phyloP scores from a whole-genome alignment of 2,329 filamentous ascomycete species.

The Colletotrichum musicola region DNA sequence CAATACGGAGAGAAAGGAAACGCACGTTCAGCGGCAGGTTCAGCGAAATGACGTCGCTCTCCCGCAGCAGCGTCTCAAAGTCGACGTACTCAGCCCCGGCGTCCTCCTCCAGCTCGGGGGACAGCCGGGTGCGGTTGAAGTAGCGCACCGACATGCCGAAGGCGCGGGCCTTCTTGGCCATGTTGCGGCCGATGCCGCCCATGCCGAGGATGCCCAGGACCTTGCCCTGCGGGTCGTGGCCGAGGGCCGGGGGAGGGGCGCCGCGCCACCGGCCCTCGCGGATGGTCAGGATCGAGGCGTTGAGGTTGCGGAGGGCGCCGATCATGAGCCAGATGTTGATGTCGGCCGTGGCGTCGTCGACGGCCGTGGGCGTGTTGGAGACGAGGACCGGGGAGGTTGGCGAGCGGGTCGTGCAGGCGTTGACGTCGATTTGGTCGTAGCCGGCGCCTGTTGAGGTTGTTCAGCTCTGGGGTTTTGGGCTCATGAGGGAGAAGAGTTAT shows the following conservation, averaged over 20 bases:
- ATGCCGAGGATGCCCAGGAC: slow-evolving; percentile 85
- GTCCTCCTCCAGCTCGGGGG: slow-evolving; percentile 63
- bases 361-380: slow-evolving; percentile 84
- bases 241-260: slow-evolving; percentile 66
- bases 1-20: no score
- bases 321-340: slow-evolving; percentile 84
- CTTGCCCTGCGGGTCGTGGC: slow-evolving; percentile 85
- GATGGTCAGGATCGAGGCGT: slow-evolving; percentile 73
- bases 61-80: slow-evolving; percentile 78
- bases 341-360: slow-evolving; percentile 88
- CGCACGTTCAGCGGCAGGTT: slow-evolving; percentile 86
- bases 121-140: slow-evolving; percentile 76
- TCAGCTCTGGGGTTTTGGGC: neutral
- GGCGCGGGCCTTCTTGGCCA: slow-evolving; percentile 78
- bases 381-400: slow-evolving; percentile 68
- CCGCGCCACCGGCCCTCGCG: slow-evolving; percentile 78
- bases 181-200: slow-evolving; percentile 85
- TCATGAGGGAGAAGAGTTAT: no score
- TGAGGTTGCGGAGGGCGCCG: slow-evolving; percentile 82
- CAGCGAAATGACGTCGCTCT: slow-evolving; percentile 82
- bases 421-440: slow-evolving; percentile 85
- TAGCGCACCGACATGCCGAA: slow-evolving; percentile 85
- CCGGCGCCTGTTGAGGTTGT: slow-evolving; percentile 72
- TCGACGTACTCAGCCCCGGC: slow-evolving; percentile 75
- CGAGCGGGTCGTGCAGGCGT: slow-evolving; percentile 73